Base-by-base conservation (phyloP, 1,284 basidiomycete genomes). In the Cutaneotrichosporon daszewskae region DNA sequence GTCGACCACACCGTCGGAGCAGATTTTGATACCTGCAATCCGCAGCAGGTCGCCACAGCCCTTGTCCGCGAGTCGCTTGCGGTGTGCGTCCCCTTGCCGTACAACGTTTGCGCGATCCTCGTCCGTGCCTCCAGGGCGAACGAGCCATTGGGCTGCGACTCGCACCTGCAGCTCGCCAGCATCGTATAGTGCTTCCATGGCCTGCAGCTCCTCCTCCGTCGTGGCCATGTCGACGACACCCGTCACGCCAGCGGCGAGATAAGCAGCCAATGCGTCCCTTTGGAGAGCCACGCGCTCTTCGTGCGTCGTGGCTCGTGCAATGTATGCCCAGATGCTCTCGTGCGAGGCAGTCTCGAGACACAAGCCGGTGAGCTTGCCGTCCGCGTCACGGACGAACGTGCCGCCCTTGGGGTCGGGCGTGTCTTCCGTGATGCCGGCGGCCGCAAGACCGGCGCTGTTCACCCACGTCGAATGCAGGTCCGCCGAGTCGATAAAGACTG, bases 21-120 rank as follows among this genome's bases (percentile, higher is more conserved):
- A 56, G 42, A 60, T 55, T 52, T 63, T 63, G 53, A 63, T 61
- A 9, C 61, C 61, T 12, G 49, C 48, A n/a, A 63, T 37, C 18
- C 40, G 42, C 16, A 63, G 40, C 49, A 51, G 57, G 1, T 51
- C 48, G n/a, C n/a, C n/a, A n/a, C n/a, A n/a, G 5, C 43, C 47
- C 20, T 45, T 32, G 17, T 38, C 35, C 7, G 25, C 27, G 17
- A 55, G 44, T 11, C 54, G 31, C 11, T 51, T 36, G 17, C 43
- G 41, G 29, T 58, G 55, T 13, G 32, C 32, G 1, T 49, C 51
- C 3, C 54, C 60, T 6, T 31, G 11, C 20, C 39, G 40, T 3
- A 60, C 60, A 17, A 37, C 28, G 12, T 32, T 39, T 5, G 32
- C 34, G 1, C 53, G 53, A 18, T 51, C 51, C 11, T 51, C 49